phyloP scores from a whole-genome alignment of 148 eudicot genomes.

The Salicornia ramosissima region DNA sequence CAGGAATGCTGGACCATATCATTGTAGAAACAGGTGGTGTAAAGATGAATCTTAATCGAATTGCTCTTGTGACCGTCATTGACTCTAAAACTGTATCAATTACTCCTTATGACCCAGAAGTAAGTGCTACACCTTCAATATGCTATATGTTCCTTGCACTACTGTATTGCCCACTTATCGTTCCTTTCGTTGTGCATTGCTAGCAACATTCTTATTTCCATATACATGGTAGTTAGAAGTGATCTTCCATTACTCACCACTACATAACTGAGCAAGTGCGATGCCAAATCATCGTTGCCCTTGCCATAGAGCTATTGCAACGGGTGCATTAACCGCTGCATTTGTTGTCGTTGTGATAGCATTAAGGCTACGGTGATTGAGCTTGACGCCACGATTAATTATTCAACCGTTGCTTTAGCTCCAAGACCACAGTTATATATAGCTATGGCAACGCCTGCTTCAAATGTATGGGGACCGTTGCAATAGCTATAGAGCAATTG shows the following conservation, averaged over 20 bases:
- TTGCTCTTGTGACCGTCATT: slow-evolving; percentile 81
- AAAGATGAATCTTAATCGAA: slow-evolving; percentile 61
- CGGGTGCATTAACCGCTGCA: too few relatives aligned
- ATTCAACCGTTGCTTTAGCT: too few relatives aligned
- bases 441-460: too few relatives aligned
- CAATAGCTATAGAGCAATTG: too few relatives aligned
- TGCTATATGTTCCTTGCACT: not conserved
- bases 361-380: too few relatives aligned
- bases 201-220: not conserved
- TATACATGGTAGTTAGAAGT: not conserved
- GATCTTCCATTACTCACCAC: not conserved
- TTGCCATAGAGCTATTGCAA: too few relatives aligned
- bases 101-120: slow-evolving; percentile 82
- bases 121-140: slow-evolving; percentile 27
- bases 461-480: too few relatives aligned
- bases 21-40: slow-evolving; percentile 77
- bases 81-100: slow-evolving; percentile 77
- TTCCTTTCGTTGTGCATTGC: not conserved
- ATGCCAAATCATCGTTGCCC: too few relatives aligned
- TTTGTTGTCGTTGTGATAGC: too few relatives aligned
- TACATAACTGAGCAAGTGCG: too few relatives aligned
- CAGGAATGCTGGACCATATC: slow-evolving; percentile 97
- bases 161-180: not conserved
- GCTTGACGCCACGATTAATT: too few relatives aligned
- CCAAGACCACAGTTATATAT: too few relatives aligned